A percentile compares a stretch with the other conserved stretches of the same genome.
Conservation (phyloP, 2,329 filamentous ascomycete species). For the Colletotrichum chrysophilum region DNA sequence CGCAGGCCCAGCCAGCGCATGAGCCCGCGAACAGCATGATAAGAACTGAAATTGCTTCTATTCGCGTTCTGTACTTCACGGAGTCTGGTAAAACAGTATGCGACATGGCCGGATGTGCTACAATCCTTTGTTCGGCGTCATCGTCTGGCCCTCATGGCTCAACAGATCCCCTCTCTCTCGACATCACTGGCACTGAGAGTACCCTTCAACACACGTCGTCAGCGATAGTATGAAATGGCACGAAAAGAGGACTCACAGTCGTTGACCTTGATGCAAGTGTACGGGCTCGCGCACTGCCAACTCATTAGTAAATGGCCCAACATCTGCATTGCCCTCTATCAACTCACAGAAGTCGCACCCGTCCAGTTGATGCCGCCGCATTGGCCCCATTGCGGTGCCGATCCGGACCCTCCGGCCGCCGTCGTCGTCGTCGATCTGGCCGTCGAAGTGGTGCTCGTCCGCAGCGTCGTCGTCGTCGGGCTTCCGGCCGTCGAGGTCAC, state of each 20-base stretch:
- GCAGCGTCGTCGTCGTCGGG: constrained; percentile 6
- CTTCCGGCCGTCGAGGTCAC: neutral
- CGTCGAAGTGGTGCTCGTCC: neutral
- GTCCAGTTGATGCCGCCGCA: constrained; percentile 15
- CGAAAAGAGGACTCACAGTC: neutral
- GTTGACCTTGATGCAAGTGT: constrained; percentile 2
- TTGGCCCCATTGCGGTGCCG: constrained; percentile 15
- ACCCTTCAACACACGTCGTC: neutral
- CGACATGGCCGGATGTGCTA: neutral
- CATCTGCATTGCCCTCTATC: neutral
- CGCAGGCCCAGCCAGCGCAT: neutral
- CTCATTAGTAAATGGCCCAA: neutral
- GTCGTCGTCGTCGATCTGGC: neutral
- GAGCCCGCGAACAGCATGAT: neutral
- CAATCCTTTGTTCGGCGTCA: neutral
- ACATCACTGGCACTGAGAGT: constrained; percentile 9
- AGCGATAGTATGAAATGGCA: neutral
- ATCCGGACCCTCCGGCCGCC: neutral
- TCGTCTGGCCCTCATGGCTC: neutral
- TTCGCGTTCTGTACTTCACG: neutral
- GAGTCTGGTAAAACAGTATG: neutral
- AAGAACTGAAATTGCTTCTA: neutral
- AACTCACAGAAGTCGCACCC: constrained; percentile 2
- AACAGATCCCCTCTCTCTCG: neutral
- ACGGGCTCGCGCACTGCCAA: constrained; percentile 5